These are phyloP conservation scores for Cercis canadensis DNA, from an alignment of 306 rosid genomes.

Conservation along the genomic window DNA sequence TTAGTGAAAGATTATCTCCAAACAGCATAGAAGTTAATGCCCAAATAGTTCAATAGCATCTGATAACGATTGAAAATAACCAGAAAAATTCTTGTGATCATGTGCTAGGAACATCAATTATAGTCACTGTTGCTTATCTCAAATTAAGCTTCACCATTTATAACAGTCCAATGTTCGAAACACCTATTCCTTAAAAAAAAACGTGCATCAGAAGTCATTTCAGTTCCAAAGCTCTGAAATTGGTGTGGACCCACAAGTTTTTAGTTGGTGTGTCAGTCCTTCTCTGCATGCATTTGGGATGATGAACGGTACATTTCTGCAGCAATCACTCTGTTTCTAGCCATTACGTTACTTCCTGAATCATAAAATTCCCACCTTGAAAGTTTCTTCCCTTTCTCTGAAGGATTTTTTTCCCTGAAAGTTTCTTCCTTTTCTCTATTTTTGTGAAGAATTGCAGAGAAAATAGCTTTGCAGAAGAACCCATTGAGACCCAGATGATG, in stretches of 20 bases:
- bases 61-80: too few species aligned
- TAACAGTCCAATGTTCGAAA: too few species aligned
- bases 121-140: neutral
- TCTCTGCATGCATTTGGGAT: constrained; percentile 1
- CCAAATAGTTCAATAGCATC: too few species aligned
- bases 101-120: neutral
- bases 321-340: neutral
- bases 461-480: constrained; percentile 6
- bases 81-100: neutral
- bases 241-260: neutral
- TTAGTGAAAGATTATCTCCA: too few species aligned
- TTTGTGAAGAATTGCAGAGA: constrained; percentile 14
- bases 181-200: neutral
- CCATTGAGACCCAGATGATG: constrained; percentile 25
- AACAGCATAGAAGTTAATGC: too few species aligned
- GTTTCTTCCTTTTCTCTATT: neutral
- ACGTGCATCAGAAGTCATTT: neutral
- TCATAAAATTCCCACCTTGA: neutral
- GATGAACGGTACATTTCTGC: neutral
- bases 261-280: neutral
- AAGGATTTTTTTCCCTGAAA: too few species aligned
- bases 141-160: too few species aligned
- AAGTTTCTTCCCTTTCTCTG: neutral
- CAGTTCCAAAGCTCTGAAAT: neutral
- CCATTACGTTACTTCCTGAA: neutral